Evolutionary conservation across 306 rosid species (phyloP).

Genomic region (Lathyrus oleraceus): DNA sequence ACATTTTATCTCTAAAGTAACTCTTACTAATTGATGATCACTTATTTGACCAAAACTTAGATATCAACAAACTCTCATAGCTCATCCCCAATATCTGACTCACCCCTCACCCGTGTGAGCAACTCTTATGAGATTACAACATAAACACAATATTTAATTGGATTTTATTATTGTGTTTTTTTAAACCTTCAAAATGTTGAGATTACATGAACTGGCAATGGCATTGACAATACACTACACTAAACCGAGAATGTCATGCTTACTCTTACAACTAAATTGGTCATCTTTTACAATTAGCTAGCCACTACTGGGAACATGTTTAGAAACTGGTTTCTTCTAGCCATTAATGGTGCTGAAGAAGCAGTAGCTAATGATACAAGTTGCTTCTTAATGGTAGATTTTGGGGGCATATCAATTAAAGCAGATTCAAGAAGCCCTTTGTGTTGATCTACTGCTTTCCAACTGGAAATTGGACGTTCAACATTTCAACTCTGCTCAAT

Average conservation of each 20-base stretch:
- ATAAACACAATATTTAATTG: background rate
- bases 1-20: too few species aligned
- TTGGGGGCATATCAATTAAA: slow-evolving; percentile 19
- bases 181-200: background rate
- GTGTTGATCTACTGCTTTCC: slow-evolving; percentile 42
- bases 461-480: slow-evolving; percentile 48
- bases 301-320: background rate
- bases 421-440: slow-evolving; percentile 36
- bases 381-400: slow-evolving; percentile 17
- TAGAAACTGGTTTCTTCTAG: slow-evolving; percentile 13
- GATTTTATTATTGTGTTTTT: background rate
- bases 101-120: too few species aligned
- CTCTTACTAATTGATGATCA: too few species aligned
- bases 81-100: fast-evolving
- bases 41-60: too few species aligned
- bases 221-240: background rate
- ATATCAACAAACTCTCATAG: too few species aligned
- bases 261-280: background rate
- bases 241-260: background rate
- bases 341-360: slow-evolving; percentile 19
- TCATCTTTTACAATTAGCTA: background rate
- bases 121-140: too few species aligned
- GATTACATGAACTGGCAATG: slow-evolving; percentile 7
- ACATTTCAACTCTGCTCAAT: slow-evolving; percentile 30
- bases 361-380: slow-evolving; percentile 28